Base-by-base conservation (phyloP, 352 stramenopile species). In the Lagenidium giganteum region DNA sequence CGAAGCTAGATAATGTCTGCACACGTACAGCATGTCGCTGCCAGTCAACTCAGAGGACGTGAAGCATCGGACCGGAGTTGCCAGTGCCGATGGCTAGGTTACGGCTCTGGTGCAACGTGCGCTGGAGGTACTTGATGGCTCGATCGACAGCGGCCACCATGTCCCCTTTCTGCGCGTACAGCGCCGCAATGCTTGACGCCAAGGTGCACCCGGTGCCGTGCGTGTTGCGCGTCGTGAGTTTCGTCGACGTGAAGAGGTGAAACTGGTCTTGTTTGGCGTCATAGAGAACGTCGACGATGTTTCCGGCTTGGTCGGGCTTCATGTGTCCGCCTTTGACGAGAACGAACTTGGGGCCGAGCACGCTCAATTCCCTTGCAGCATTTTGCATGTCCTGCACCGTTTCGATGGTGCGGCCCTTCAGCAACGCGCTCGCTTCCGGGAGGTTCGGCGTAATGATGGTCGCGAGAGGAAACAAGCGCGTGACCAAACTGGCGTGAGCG, bases 401-500 rank as follows among this genome's bases (percentile, higher is more conserved):
- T 11, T 53, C 37, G 50, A 81, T 81, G 32, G 41, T 23, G n/a
- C 65, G 62, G 36, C 53, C 57, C 2, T 60, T 16, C 18, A 81
- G 52, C 22, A 98, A 58, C 25, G 71, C 81, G 24, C 94, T 83
- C 2, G 90, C 92, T 60, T 98, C 93, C n/a, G 83, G 91, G 51
- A 95, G 93, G 54, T 98, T 98, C 18, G 93, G 93, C 25, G 91
- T 98, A 40, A 97, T 75, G 27, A 97, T 60, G 49, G 80, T 82
- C 17, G 76, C 81, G 34, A 85, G 65, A 8, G 91, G 89, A 51
- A 98, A 96, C 13, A 98, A 58, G 26, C 72, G 45, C 33, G 66
- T 29, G 41, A 92, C 74, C 28, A 98, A 74, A 24, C 64, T 67
- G 9, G 57, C 41, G 31, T 91, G 62, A 12, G 88, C 87, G 3